phyloP scores from a whole-genome alignment of 352 stramenopile species.

The Phytophthora parvispora region DNA sequence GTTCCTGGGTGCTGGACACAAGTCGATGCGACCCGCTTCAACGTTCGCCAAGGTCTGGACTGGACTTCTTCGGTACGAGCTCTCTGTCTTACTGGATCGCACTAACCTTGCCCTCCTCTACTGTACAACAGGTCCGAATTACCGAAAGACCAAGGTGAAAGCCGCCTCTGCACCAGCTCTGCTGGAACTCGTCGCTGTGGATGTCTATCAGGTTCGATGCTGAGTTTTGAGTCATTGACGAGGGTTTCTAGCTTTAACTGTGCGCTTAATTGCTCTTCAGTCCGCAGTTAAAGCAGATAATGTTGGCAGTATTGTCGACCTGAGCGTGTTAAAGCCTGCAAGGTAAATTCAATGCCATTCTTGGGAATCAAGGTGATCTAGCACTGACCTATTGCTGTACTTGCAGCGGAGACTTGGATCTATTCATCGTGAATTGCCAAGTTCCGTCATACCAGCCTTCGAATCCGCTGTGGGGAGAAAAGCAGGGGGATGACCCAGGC shows the following conservation, averaged over 20 bases:
- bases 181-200: conserved; percentile 71
- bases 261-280: conserved; percentile 37
- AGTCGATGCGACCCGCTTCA: conserved; percentile 75
- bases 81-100: background rate
- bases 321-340: conserved; percentile 48
- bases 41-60: conserved; percentile 76
- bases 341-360: conserved; percentile 22
- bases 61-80: background rate
- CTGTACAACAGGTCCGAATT: conserved; percentile 66
- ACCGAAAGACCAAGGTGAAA: conserved; percentile 82
- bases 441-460: conserved; percentile 85
- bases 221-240: background rate
- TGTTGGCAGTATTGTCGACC: conserved; percentile 73
- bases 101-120: background rate
- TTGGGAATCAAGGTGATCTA: background rate
- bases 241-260: background rate
- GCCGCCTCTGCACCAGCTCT: conserved; percentile 63
- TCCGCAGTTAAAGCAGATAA: conserved; percentile 81
- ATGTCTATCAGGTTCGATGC: conserved; percentile 70
- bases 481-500: conserved; percentile 72
- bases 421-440: conserved; percentile 89
- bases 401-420: conserved; percentile 48
- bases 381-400: conserved; percentile 4
- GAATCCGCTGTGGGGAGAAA: conserved; percentile 88
- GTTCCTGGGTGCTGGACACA: conserved; percentile 69